These are phyloP conservation scores for Kazachstania martiniae DNA, from an alignment of 805 yeast species.

Conservation along the genomic window DNA sequence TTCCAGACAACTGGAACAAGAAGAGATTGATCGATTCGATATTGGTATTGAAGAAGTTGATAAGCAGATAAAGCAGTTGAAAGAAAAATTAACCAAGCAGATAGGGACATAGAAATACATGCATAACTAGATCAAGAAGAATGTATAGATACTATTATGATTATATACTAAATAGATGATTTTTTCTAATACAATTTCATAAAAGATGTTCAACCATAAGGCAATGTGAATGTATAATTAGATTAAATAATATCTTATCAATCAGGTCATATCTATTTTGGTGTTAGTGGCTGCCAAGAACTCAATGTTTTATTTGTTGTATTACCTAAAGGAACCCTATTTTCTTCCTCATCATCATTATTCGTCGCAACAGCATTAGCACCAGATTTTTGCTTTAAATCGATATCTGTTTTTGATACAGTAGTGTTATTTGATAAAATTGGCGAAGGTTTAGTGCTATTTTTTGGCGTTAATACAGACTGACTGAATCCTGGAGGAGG, in stretches of 20 bases:
- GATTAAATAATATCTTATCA: not conserved
- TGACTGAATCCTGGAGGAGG: conserved; percentile 32
- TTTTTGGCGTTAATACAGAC: conserved; percentile 27
- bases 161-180: not conserved
- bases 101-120: conserved; percentile 7
- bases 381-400: not conserved
- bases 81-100: conserved; percentile 27
- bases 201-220: not conserved
- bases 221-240: not conserved
- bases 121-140: not conserved
- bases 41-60: conserved; percentile 36
- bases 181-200: not conserved
- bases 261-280: conserved; percentile 4
- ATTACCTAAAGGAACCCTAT: not conserved
- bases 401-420: not conserved
- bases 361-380: no score
- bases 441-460: conserved; percentile 3
- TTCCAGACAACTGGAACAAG: conserved; percentile 46
- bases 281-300: conserved; percentile 14
- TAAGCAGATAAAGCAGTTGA: conserved; percentile 33
- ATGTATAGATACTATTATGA: no score
- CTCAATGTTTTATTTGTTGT: conserved; percentile 4
- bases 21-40: conserved; percentile 49
- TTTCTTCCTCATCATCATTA: not conserved
- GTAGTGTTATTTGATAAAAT: not conserved